Evolutionary conservation across 2,329 filamentous ascomycete genomes (phyloP).

Genomic region (Thelonectria blattea): DNA sequence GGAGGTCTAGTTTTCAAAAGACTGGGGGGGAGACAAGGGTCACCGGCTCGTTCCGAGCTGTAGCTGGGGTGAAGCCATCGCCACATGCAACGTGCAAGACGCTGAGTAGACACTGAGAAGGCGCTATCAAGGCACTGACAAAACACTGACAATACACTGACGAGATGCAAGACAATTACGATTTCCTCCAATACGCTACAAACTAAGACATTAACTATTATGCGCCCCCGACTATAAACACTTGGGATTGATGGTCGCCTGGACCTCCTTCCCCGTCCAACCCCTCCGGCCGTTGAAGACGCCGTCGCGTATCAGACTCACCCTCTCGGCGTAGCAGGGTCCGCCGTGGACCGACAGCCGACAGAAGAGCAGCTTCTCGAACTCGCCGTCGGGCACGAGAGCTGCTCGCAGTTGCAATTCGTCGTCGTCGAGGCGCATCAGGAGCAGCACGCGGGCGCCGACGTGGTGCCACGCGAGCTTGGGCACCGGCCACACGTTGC

Average conservation of each 20-base stretch:
- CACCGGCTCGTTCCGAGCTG: no score
- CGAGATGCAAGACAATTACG: no score
- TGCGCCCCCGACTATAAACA: background rate
- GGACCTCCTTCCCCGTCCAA: conserved; percentile 12
- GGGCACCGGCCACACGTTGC: conserved; percentile 22
- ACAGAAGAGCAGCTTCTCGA: conserved; percentile 30
- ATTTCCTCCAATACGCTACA: background rate
- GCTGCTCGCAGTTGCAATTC: conserved; percentile 24
- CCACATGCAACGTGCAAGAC: no score
- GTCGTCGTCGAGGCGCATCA: conserved; percentile 22
- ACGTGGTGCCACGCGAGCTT: conserved; percentile 30
- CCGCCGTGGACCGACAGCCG: conserved; percentile 28
- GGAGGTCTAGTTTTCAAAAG: background rate
- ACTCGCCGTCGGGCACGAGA: conserved; percentile 20
- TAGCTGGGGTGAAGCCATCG: no score
- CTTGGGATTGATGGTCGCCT: conserved; percentile 1
- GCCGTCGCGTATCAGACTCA: conserved; percentile 24
- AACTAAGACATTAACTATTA: background rate
- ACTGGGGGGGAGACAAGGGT: no score
- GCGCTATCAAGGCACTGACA: no score
- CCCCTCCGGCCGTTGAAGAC: conserved; percentile 22
- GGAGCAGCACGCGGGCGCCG: conserved; percentile 22
- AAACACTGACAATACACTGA: no score
- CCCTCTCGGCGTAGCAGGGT: conserved; percentile 22
- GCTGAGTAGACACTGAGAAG: no score